Base-by-base conservation (phyloP, 805 yeast genomes). In the Candida railenensis region DNA sequence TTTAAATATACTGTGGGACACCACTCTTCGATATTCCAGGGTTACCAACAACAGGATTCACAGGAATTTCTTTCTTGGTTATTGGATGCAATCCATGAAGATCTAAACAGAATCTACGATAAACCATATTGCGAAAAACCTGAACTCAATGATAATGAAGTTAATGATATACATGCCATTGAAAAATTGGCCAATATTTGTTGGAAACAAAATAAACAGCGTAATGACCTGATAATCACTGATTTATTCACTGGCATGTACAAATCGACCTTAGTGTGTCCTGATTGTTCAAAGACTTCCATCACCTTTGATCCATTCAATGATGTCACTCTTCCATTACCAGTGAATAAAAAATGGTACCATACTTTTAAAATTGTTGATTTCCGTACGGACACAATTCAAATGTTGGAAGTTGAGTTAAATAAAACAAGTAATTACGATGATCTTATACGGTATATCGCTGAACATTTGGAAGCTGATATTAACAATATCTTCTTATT, bases 261-360 rank as follows among this genome's bases (percentile, higher is more conserved):
- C 63, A 88, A 91, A 64, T 89, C 96, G 1, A 90, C 97, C 0
- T 71, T 94, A 45, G 76, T 85, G 11, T 92, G 99, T 60, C 98
- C 98, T 0, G 82, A 68, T 7, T 94, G 99, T 65, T 61, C 75
- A 16, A 85, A 85, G 54, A 78, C 87, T 5, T 85, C 95, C 22
- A 77, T 92, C 21, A 91, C 97, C 0, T 94, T 91, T 67, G 99
- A 92, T 62, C 98, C 99, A 0, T 92, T 82, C 59, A 89, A 83
- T 66, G 97, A 90, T 59, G 68, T 92, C 52, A 90, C 99, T 0
- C 68, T 92, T 38, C 98, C 98, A 0, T 71, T 92, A 20, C 98
- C 98, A 0, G 80, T 85, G 2, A 79, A 80, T 40, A 79, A 82
- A 42, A 72, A 77, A 41, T 91, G 97, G 96, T 66, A 71, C 28